Percentiles rank a stretch among this genome's conserved stretches.
phyloP scores from a whole-genome alignment of 345 rosid species.

The Erysimum cheiranthoides region DNA sequence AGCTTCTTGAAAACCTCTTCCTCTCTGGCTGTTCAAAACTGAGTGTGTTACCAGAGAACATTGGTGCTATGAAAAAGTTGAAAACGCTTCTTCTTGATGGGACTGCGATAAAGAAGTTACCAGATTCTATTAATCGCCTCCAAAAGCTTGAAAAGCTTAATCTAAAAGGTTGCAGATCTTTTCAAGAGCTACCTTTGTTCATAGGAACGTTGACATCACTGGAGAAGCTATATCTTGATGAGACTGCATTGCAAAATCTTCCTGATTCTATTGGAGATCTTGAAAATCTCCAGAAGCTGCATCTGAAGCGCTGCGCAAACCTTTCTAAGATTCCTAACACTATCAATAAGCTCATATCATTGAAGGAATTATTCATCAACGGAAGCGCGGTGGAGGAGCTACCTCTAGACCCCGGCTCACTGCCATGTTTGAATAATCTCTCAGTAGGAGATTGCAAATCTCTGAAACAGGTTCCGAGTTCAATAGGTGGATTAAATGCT shows the following conservation, averaged over 20 bases:
- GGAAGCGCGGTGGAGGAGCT: slow-evolving; percentile 33
- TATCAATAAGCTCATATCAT: slow-evolving; percentile 31
- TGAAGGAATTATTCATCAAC: slow-evolving; percentile 28
- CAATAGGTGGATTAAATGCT: slow-evolving; percentile 38
- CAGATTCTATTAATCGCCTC: slow-evolving; percentile 23
- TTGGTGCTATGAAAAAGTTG: slow-evolving; percentile 33
- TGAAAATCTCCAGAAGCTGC: slow-evolving; percentile 33
- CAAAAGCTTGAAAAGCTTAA: slow-evolving; percentile 34
- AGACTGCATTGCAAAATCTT: slow-evolving; percentile 33
- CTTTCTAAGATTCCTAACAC: slow-evolving; percentile 33
- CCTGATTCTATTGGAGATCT: slow-evolving; percentile 26
- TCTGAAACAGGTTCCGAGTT: slow-evolving; percentile 33
- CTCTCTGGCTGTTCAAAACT: slow-evolving; percentile 47
- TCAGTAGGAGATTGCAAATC: slow-evolving; percentile 30
- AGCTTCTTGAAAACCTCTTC: slow-evolving; percentile 39
- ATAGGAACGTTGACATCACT: slow-evolving; percentile 29
- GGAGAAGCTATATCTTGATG: slow-evolving; percentile 27
- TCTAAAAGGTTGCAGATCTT: slow-evolving; percentile 24
- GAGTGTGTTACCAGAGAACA: slow-evolving; percentile 40
- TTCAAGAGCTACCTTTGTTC: slow-evolving; percentile 28
- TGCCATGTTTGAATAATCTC: slow-evolving; percentile 30
- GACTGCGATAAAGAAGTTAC: slow-evolving; percentile 36
- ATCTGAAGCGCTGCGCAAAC: slow-evolving; percentile 18
- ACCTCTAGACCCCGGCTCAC: slow-evolving; percentile 12
- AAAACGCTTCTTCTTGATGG: slow-evolving; percentile 46